Evolutionary conservation across 768 basidiomycete genomes (phyloP).

Genomic region (Phaffia tasmanica): DNA sequence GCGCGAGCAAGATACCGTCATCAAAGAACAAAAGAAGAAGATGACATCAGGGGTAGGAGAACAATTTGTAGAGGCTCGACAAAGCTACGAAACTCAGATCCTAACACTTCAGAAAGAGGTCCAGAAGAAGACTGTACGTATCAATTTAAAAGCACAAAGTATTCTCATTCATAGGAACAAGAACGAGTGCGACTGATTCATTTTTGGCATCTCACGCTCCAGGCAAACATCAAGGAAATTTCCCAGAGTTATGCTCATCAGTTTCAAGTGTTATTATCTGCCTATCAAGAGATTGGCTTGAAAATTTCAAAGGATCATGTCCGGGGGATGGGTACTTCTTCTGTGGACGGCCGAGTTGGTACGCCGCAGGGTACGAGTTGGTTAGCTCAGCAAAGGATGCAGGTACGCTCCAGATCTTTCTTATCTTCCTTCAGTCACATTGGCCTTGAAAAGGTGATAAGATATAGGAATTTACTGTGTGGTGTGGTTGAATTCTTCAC

Average conservation of each 20-base stretch:
- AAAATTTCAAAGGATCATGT: constrained; percentile 53
- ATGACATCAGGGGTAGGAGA: constrained; percentile 36
- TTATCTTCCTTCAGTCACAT: too few relatives aligned
- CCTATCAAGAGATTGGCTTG: constrained; percentile 61
- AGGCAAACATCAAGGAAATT: constrained; percentile 41
- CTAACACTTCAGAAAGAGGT: constrained; percentile 57
- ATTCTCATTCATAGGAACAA: constrained; percentile 38
- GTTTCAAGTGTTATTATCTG: constrained; percentile 68
- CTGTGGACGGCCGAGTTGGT: constrained; percentile 34
- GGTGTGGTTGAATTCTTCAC: too few relatives aligned
- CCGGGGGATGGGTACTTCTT: constrained; percentile 40
- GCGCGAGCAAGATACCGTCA: constrained; percentile 78
- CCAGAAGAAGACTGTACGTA: constrained; percentile 39
- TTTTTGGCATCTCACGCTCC: neutral
- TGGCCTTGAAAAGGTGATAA: too few relatives aligned
- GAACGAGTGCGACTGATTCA: too few relatives aligned
- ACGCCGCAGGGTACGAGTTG: constrained; percentile 50
- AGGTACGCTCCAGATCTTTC: constrained; percentile 34
- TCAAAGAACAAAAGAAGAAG: constrained; percentile 61
- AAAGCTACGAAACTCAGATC: constrained; percentile 54
- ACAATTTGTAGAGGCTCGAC: constrained; percentile 62
- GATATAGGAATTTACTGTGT: too few relatives aligned
- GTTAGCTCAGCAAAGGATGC: constrained; percentile 57
- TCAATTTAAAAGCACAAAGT: constrained; percentile 43
- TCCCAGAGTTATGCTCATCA: constrained; percentile 59